Evolutionary conservation across 192 early-diverging fungal genomes (phyloP).

Genomic region (Entomortierella lignicola): DNA sequence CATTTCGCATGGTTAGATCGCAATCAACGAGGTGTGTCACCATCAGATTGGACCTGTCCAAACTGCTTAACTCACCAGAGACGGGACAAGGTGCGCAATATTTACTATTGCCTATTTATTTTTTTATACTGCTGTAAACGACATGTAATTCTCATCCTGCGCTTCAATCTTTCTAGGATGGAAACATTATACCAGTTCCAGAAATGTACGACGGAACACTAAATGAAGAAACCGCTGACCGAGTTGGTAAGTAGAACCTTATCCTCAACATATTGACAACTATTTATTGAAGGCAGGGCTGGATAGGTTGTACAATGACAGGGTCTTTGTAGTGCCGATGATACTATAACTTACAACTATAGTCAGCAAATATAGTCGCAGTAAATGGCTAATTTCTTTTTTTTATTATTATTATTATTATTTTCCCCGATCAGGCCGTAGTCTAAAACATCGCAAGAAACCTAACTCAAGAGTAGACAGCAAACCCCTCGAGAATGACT

Average conservation of each 20-base stretch:
- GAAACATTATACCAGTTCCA: constrained; percentile 37
- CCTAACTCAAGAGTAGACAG: not conserved
- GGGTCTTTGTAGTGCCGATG: too few species aligned
- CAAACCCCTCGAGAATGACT: constrained; percentile 1
- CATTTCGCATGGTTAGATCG: constrained; percentile 37
- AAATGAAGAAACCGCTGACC: constrained; percentile 26
- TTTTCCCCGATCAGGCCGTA: constrained; percentile 13
- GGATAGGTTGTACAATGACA: too few species aligned
- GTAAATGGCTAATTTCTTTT: too few species aligned
- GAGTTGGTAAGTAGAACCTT: constrained; percentile 12
- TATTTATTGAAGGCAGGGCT: too few species aligned
- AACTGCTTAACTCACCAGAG: constrained; percentile 32
- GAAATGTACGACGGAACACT: constrained; percentile 46
- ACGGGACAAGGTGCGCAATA: constrained; percentile 21
- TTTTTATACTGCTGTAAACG: too few species aligned
- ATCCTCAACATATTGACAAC: not conserved
- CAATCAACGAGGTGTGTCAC: constrained; percentile 7
- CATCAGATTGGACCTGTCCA: constrained; percentile 47
- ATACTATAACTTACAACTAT: too few species aligned
- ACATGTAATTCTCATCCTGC: too few species aligned
- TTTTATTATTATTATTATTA: too few species aligned
- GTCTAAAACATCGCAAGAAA: constrained; percentile 1
- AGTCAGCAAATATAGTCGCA: too few species aligned
- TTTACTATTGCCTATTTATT: too few species aligned
- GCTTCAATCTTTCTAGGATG: constrained; percentile 16